Percentiles rank a stretch among this genome's conserved stretches.
These are phyloP conservation scores for Thuidium tamariscinum DNA, from an alignment of 225 moss, liverwort and hornwort genomes.

Conservation along the genomic window DNA sequence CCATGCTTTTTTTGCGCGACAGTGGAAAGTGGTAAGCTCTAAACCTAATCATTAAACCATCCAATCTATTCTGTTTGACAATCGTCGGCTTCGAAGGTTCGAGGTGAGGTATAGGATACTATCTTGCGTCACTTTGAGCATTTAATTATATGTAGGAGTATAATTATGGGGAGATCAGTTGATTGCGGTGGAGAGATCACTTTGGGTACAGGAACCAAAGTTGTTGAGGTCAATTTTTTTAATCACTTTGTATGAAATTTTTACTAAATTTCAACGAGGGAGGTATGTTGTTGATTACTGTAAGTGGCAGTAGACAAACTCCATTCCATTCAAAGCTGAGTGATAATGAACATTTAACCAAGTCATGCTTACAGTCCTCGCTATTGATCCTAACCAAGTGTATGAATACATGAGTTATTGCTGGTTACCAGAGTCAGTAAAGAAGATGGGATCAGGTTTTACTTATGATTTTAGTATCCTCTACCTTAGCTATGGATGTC, in stretches of 20 bases:
- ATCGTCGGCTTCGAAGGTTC: background rate
- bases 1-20: constrained; percentile 41
- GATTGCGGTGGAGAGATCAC: background rate
- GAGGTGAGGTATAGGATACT: background rate
- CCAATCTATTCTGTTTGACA: background rate
- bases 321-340: background rate
- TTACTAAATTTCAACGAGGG: background rate
- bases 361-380: background rate
- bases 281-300: background rate
- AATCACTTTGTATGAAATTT: background rate
- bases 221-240: background rate
- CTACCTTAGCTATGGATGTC: background rate
- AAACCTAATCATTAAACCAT: background rate
- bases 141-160: background rate
- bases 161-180: background rate
- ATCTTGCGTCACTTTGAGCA: background rate
- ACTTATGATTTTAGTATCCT: background rate
- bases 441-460: background rate
- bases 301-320: background rate
- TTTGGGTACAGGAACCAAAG: background rate
- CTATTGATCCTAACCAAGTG: background rate
- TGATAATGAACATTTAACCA: background rate
- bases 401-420: background rate
- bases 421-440: background rate
- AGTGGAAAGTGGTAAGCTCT: constrained; percentile 49